These are phyloP conservation scores for Suillus decipiens DNA, from an alignment of 768 basidiomycete genomes.

Conservation along the genomic window DNA sequence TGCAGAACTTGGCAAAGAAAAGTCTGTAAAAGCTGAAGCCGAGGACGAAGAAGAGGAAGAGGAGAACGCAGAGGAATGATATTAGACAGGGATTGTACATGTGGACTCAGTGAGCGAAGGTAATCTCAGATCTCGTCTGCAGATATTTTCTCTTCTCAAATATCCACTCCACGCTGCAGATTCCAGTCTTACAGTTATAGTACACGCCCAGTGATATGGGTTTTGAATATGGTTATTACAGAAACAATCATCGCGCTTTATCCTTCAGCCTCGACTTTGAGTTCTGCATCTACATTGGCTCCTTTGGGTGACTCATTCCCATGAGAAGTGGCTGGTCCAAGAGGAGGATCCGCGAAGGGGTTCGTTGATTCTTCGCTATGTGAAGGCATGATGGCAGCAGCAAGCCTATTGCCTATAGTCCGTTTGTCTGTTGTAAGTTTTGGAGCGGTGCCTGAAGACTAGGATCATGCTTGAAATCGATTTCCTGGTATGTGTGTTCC, in stretches of 20 bases:
- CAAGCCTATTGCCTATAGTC: constrained; percentile 40
- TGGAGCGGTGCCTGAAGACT: neutral
- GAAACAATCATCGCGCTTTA: constrained; percentile 25
- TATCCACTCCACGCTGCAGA: neutral
- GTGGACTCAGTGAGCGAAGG: neutral
- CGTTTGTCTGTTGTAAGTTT: neutral
- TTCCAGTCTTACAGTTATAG: neutral
- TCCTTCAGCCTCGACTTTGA: constrained; percentile 55
- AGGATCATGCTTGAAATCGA: constrained; percentile 41
- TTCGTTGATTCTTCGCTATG: constrained; percentile 34
- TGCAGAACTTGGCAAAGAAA: constrained; percentile 62
- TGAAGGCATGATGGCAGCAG: constrained; percentile 35
- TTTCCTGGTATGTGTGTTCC: constrained; percentile 42
- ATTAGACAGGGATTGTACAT: neutral
- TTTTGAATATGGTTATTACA: neutral
- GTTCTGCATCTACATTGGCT: constrained; percentile 57
- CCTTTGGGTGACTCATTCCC: constrained; percentile 60
- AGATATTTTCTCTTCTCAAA: neutral
- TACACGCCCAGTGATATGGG: too few relatives aligned
- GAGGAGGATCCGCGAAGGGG: constrained; percentile 38
- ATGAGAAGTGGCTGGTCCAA: constrained; percentile 51
- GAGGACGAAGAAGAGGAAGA: constrained; percentile 52
- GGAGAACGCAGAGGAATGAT: constrained; percentile 34
- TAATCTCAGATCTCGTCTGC: neutral
- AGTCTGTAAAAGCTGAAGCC: constrained; percentile 39